Evolutionary conservation across 306 rosid genomes (phyloP), one percentile per base, ranked within the genome.

Genomic region (Sophora flavescens): DNA sequence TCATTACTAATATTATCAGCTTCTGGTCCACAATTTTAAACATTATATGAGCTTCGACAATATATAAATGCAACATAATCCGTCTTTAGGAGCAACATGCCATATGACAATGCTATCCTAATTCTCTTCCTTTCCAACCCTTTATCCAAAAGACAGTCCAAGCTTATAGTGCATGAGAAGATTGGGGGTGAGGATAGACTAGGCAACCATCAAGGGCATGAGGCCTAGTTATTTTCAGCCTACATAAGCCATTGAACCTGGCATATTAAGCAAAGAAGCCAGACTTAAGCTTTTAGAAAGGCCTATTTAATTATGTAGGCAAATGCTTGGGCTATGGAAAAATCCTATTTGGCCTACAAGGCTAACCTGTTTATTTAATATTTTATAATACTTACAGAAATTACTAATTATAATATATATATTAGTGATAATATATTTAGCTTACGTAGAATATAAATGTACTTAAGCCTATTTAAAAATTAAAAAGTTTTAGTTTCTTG

Each of bases 31-130:
- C 16, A 36, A 56, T 57, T 68, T 52, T 67, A 48, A 66, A 22
- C 54, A 63, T 63, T 35, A 14, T 56, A 52, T 39, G 78, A 16
- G 39, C 18, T 18, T n/a, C 16, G 26, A 26, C 35, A 67, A 74
- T 39, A 44, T 57, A 63, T 48, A 77, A 78, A 66, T 39, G 72
- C 61, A 50, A 77, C 30, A 42, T 13, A 66, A 22, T 11, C 45
- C 57, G 39, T 74, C 60, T 30, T 53, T 47, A 14, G 4, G 54
- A 68, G 35, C 2, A 15, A 36, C 35, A 62, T 53, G 58, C 2
- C 66, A 79, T 41, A 56, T 17, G 72, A 35, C 70, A 76, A 41
- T 54, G 32, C 63, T 51, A 53, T 68, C 54, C 67, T 51, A 61
- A 35, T 36, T 28, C 48, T 51, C 70, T n/a, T 63, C 51, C 42